These are phyloP conservation scores for Globisporangium splendens DNA, from an alignment of 352 stramenopile genomes.

Conservation along the genomic window DNA sequence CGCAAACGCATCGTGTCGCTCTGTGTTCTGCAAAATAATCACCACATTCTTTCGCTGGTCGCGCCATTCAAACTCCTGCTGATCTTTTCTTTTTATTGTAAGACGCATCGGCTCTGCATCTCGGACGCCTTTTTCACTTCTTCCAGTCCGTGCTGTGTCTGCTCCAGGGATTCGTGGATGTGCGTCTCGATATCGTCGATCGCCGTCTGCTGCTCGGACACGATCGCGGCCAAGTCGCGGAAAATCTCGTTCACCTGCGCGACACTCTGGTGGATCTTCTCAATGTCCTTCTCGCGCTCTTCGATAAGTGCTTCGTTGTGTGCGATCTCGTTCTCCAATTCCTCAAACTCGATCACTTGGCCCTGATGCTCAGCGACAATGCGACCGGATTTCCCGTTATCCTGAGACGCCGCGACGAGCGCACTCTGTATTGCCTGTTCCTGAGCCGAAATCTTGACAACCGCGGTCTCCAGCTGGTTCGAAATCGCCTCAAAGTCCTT, in stretches of 20 bases:
- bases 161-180: constrained; percentile 78
- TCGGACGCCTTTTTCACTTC: constrained; percentile 86
- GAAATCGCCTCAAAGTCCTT: constrained; percentile 83
- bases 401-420: constrained; percentile 23
- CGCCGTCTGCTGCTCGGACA: constrained; percentile 78
- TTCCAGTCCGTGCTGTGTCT: constrained; percentile 79
- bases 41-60: background rate
- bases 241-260: constrained; percentile 91
- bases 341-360: constrained; percentile 74
- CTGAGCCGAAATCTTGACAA: constrained; percentile 57
- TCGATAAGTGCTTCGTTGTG: constrained; percentile 89
- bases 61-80: too few relatives aligned
- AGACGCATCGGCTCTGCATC: constrained; percentile 59
- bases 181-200: constrained; percentile 87
- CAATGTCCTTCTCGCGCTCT: constrained; percentile 84
- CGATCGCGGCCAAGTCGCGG: constrained; percentile 79
- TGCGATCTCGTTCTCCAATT: constrained; percentile 81
- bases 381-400: constrained; percentile 22
- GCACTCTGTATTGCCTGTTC: constrained; percentile 60
- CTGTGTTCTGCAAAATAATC: too few relatives aligned
- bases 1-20: too few relatives aligned
- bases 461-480: constrained; percentile 59
- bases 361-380: constrained; percentile 70
- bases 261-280: constrained; percentile 87
- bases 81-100: constrained; percentile 53